A percentile compares a stretch with the other conserved stretches of the same genome.
Conservation (phyloP, 306 rosid species). For the Prunus salicina region DNA sequence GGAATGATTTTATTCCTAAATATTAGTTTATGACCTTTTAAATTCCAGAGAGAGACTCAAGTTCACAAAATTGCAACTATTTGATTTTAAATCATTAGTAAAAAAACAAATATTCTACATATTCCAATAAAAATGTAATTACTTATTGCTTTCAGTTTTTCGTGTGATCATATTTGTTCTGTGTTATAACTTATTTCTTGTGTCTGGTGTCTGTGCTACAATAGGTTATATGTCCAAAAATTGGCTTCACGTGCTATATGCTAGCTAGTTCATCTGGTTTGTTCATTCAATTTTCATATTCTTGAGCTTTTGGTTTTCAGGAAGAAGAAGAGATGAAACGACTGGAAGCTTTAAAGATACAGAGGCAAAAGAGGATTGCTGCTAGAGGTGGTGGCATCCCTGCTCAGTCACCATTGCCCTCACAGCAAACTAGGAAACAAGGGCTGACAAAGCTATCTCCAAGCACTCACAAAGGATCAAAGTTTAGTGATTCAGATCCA, state of each 20-base stretch:
- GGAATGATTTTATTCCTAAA: neutral
- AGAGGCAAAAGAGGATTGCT: constrained; percentile 98
- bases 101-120: neutral
- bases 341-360: constrained; percentile 75
- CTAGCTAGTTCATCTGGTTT: constrained; percentile 16
- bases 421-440: constrained; percentile 62
- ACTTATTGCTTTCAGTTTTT: neutral
- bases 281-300: constrained; percentile 16
- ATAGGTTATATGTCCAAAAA: neutral
- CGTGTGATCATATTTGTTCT: neutral
- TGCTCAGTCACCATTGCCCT: constrained; percentile 42
- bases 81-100: neutral
- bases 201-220: neutral
- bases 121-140: neutral
- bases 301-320: constrained; percentile 33
- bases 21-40: neutral
- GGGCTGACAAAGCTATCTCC: constrained; percentile 60
- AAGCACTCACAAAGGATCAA: constrained; percentile 66
- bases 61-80: neutral
- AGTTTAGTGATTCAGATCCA: constrained; percentile 88
- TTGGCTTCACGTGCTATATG: neutral
- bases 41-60: neutral
- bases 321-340: constrained; percentile 78
- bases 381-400: constrained; percentile 62
- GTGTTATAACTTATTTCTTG: neutral